Evolutionary conservation across 805 yeast species (phyloP).

Genomic region (Starmerella floricola): DNA sequence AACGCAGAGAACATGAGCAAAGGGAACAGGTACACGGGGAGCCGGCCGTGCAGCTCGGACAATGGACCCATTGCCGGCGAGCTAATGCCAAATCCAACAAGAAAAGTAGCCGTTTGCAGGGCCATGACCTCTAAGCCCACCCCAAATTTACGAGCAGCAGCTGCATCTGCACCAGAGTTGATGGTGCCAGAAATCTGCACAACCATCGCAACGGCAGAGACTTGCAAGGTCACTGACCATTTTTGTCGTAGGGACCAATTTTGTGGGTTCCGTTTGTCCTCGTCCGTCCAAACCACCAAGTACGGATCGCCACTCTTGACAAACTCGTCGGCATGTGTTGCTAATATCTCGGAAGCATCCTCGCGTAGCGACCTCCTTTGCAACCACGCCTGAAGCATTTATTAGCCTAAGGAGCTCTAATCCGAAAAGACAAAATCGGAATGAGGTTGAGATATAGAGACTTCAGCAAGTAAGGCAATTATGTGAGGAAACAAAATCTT

Average conservation of each 20-base stretch:
- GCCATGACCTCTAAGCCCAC: constrained; percentile 35
- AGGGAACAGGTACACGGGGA: constrained; percentile 46
- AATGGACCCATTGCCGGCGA: constrained; percentile 56
- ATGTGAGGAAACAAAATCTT: too few species aligned
- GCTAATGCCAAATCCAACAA: constrained; percentile 51
- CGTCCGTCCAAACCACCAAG: constrained; percentile 7
- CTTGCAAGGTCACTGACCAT: constrained; percentile 9
- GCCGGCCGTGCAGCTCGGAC: constrained; percentile 59
- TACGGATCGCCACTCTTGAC: not conserved
- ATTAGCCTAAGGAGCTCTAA: too few species aligned
- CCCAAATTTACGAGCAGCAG: constrained; percentile 30
- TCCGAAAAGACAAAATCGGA: too few species aligned
- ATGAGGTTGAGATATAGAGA: too few species aligned
- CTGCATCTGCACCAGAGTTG: constrained; percentile 36
- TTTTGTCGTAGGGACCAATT: constrained; percentile 7
- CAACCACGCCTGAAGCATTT: too few species aligned
- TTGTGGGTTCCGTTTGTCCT: constrained; percentile 11
- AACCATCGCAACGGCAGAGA: constrained; percentile 4
- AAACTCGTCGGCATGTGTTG: too few species aligned
- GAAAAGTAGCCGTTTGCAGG: constrained; percentile 38
- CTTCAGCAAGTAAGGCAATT: too few species aligned
- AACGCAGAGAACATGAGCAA: constrained; percentile 36
- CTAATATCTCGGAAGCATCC: too few species aligned
- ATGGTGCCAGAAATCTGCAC: constrained; percentile 30
- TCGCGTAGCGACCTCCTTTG: too few species aligned